Evolutionary conservation across 2,329 filamentous ascomycete species (phyloP).

Genomic region (Fusarium sp.): DNA sequence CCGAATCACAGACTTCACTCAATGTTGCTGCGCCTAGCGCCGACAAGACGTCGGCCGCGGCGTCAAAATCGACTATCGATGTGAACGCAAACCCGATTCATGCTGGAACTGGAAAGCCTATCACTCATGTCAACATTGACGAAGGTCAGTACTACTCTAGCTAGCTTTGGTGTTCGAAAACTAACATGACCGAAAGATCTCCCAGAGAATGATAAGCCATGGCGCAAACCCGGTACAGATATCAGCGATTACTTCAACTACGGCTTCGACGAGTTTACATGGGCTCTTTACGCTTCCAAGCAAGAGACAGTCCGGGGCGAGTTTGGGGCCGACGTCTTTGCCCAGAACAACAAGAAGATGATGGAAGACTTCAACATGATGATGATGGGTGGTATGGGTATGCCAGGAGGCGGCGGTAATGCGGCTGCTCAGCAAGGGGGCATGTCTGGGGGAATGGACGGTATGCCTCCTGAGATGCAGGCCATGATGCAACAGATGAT

Average conservation of each 20-base stretch:
- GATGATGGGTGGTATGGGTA: constrained; percentile 72
- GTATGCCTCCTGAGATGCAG: constrained; percentile 76
- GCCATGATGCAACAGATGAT: constrained; percentile 80
- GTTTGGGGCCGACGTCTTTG: constrained; percentile 75
- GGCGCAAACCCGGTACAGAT: constrained; percentile 94
- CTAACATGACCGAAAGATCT: constrained; percentile 63
- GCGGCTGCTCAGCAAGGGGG: constrained; percentile 52
- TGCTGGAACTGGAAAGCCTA: constrained; percentile 82
- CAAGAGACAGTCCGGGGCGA: constrained; percentile 84
- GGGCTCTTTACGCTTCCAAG: constrained; percentile 92
- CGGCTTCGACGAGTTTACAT: constrained; percentile 98
- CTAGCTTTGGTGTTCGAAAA: neutral
- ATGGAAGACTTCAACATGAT: constrained; percentile 76
- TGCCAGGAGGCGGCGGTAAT: constrained; percentile 55
- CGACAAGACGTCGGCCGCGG: constrained; percentile 71
- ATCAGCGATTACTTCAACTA: constrained; percentile 99
- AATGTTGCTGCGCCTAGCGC: constrained; percentile 60
- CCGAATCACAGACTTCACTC: constrained; percentile 52
- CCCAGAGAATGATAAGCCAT: constrained; percentile 88
- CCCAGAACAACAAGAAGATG: constrained; percentile 81
- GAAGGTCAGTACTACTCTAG: constrained; percentile 60
- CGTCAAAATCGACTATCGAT: constrained; percentile 86
- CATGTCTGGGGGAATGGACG: constrained; percentile 69
- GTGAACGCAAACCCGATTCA: constrained; percentile 86
- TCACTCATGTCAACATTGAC: constrained; percentile 81